Base-by-base conservation (phyloP, 2,329 filamentous ascomycete genomes). In the Drechmeria coniospora region DNA sequence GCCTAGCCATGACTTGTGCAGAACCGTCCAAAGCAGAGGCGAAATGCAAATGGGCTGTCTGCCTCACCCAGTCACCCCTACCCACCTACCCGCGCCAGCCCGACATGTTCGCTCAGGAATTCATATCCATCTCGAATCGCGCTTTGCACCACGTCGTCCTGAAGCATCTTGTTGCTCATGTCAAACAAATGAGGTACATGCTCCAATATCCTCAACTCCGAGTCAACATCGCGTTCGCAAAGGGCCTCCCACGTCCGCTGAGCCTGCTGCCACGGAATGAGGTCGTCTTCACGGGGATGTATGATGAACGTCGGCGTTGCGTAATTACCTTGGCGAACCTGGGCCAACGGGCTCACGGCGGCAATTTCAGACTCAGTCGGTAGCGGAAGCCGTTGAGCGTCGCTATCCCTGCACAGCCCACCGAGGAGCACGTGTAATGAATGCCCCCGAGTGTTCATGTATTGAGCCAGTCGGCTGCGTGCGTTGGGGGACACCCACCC, bases 391-490 rank as follows among this genome's bases (percentile, higher is more conserved):
- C 29, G 20, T 3, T n/a, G 3, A n/a, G 16, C n/a, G 29, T 4
- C 33, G 22, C 15, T 22, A 10, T 25, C 25, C 26, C 29, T 39
- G 2, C 32, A 33, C 8, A 50, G 27, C 2, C 48, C 51, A 11
- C 38, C 26, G n/a, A 55, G 28, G 2, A 61, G 32, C 1, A 59
- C 36, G 1, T 45, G 53, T 0, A 63, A 36, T 0, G 43, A 45
- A 23, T 51, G 49, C 0, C 41, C 55, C 14, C 46, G 40, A 54
- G 53, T 58, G 35, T 59, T 58, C 43, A 60, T 59, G 32, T 59
- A 47, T 1, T 61, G 39, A 1, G 47, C 38, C 8, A 61, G 44
- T 4, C 53, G 47, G 11, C 32, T 43, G 10, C 58, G 53, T 0
- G 50, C 37, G 31, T 61, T 55, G 1, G 22, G 35, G 23, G 35